Conservation (phyloP, 2,329 filamentous ascomycete species). For the Ophiostoma ulmi region DNA sequence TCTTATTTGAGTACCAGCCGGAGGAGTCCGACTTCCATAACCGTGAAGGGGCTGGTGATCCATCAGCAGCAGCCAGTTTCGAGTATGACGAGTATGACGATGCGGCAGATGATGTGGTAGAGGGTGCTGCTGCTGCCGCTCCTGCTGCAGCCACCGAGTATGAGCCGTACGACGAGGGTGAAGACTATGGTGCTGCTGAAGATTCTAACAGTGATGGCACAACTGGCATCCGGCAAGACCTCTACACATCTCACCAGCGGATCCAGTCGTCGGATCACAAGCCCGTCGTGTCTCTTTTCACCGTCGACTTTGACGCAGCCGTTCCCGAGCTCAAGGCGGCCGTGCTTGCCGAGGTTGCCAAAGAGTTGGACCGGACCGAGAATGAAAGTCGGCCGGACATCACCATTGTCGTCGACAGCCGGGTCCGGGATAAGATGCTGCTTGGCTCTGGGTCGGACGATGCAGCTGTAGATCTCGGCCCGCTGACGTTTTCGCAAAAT, state of each 20-base stretch:
- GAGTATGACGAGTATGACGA: slow-evolving; percentile 60
- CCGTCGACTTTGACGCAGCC: slow-evolving; percentile 78
- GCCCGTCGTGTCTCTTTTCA: slow-evolving; percentile 78
- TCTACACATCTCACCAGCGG: slow-evolving; percentile 83
- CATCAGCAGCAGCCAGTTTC: slow-evolving; percentile 30
- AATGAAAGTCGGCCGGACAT: slow-evolving; percentile 44
- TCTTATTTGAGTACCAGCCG: slow-evolving; percentile 87
- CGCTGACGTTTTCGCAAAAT: slow-evolving; percentile 62
- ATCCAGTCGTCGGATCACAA: slow-evolving; percentile 95
- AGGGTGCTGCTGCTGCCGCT: background rate
- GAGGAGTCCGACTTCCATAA: slow-evolving; percentile 59
- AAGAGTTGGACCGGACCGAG: slow-evolving; percentile 73
- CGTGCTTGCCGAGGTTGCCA: slow-evolving; percentile 79
- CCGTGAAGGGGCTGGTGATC: slow-evolving; percentile 27
- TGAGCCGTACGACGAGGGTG: slow-evolving; percentile 41
- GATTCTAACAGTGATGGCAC: slow-evolving; percentile 28
- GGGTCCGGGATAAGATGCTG: slow-evolving; percentile 30
- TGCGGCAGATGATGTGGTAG: slow-evolving; percentile 26
- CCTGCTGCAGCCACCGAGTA: background rate
- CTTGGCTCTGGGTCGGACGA: slow-evolving; percentile 19
- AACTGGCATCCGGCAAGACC: slow-evolving; percentile 47
- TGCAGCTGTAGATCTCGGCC: slow-evolving; percentile 66
- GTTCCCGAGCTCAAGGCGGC: slow-evolving; percentile 78
- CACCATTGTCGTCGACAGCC: slow-evolving; percentile 60
- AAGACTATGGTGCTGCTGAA: slow-evolving; percentile 24